Base-by-base conservation (phyloP, 352 stramenopile genomes). In the Poterioochromonas sp. region DNA sequence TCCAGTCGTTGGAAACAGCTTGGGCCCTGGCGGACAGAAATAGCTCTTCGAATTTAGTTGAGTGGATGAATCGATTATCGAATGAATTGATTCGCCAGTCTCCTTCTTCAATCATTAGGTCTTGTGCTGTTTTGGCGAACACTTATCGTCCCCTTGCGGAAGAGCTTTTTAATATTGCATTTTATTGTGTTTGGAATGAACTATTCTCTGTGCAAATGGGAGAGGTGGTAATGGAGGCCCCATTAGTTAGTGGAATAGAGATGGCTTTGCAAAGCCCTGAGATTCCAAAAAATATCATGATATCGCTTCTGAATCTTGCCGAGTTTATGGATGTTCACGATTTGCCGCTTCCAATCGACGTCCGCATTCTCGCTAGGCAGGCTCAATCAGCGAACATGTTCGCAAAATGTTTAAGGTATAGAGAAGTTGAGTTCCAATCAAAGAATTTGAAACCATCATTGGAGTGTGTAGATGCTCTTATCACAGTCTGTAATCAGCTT, bases 251-350 rank as follows among this genome's bases (percentile, higher is more conserved):
- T 44, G 41, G 43, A 5, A 44, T 78, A 11, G 71, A 78, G 29
- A 78, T 35, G 26, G 71, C 71, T 12, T 88, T 97, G 20, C 85
- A 90, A 49, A 90, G 92, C 1, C 83, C 98, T 26, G 90, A 98
- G 80, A 92, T 93, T 8, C 95, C 95, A 0, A 92, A 94, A n/a
- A 94, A 98, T 82, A 98, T 98, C 74, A 80, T 98, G 37, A 93
- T 97, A 78, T 90, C 91, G 40, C 84, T 99, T 35, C 83, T 99
- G 5, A 98, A 98, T 83, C 84, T 99, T 8, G 94, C 92, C 2
- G 96, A 99, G 85, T 99, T 99, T 80, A 98, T 98, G 93, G 95
- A 99, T 81, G 92, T 98, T 76, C 93, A 98, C 79, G 92, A 97
- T 53, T 89, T 95, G 79, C 86, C 88, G 5, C 85, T 99, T 62